Evolutionary conservation across 2,329 filamentous ascomycete genomes (phyloP).

Genomic region (Penicillium olsonii): DNA sequence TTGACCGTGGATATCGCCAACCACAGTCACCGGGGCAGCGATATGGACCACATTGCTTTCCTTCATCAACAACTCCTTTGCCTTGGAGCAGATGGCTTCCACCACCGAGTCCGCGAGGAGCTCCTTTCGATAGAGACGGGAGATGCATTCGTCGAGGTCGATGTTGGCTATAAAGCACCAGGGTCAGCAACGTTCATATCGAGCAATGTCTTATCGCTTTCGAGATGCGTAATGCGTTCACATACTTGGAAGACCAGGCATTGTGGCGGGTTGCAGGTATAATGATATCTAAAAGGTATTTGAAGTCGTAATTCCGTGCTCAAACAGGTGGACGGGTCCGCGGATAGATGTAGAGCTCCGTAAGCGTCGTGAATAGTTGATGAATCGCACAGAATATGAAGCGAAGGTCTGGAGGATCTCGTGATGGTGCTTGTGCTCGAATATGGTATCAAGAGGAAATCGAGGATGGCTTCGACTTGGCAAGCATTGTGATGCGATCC

Average conservation of each 20-base stretch:
- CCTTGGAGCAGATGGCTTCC: slow-evolving; percentile 98
- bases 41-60: slow-evolving; percentile 99
- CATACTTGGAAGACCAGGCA: slow-evolving; percentile 50
- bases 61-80: slow-evolving; percentile 98
- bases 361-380: neutral
- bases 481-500: slow-evolving; percentile 8
- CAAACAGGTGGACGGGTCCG: neutral
- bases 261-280: slow-evolving; percentile 23
- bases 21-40: slow-evolving; percentile 89
- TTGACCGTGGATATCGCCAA: slow-evolving; percentile 97
- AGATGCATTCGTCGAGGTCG: slow-evolving; percentile 98
- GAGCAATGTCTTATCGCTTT: neutral
- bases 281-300: neutral
- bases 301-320: neutral
- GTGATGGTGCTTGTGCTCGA: neutral
- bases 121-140: slow-evolving; percentile 94
- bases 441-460: neutral
- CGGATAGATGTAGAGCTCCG: neutral
- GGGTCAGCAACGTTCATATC: slow-evolving; percentile 9
- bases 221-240: slow-evolving; percentile 3
- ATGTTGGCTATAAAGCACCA: slow-evolving; percentile 70
- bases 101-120: slow-evolving; percentile 96
- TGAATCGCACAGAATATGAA: neutral
- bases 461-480: neutral
- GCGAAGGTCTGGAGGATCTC: neutral